Conservation (phyloP, 352 stramenopile genomes). For the Phytophthora ohioensis region DNA sequence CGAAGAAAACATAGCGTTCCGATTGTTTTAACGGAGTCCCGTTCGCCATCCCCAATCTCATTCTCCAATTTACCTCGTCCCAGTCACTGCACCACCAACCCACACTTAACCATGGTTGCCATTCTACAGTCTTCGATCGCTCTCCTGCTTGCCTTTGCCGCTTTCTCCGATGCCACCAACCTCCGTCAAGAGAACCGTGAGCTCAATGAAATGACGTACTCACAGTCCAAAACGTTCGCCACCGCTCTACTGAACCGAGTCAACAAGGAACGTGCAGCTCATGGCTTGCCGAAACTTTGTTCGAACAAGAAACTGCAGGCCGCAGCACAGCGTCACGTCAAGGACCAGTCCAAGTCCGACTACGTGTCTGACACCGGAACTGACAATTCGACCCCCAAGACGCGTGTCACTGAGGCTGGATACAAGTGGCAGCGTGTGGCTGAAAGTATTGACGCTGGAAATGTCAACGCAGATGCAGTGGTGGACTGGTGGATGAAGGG, state of each 20-base stretch:
- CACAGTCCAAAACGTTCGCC: slow-evolving; percentile 2
- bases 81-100: neutral
- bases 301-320: slow-evolving; percentile 41
- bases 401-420: slow-evolving; percentile 43
- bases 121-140: slow-evolving; percentile 13
- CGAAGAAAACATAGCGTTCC: neutral
- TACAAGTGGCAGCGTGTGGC: slow-evolving; percentile 50
- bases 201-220: slow-evolving; percentile 9
- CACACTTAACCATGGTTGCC: neutral
- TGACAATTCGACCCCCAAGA: slow-evolving; percentile 38
- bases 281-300: slow-evolving; percentile 40
- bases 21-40: neutral
- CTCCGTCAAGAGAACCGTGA: slow-evolving; percentile 25
- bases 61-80: neutral
- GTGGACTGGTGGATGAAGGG: slow-evolving; percentile 45
- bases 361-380: slow-evolving; percentile 53
- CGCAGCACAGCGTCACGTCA: slow-evolving; percentile 27
- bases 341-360: slow-evolving; percentile 50
- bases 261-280: slow-evolving; percentile 50
- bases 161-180: slow-evolving; percentile 9
- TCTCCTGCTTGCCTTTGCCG: slow-evolving; percentile 10
- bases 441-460: slow-evolving; percentile 43
- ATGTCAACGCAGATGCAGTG: slow-evolving; percentile 30
- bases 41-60: neutral
- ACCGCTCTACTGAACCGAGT: slow-evolving; percentile 41